These are phyloP conservation scores for Agapanthus africanus DNA, from an alignment of 106 monocot species.

Conservation along the genomic window DNA sequence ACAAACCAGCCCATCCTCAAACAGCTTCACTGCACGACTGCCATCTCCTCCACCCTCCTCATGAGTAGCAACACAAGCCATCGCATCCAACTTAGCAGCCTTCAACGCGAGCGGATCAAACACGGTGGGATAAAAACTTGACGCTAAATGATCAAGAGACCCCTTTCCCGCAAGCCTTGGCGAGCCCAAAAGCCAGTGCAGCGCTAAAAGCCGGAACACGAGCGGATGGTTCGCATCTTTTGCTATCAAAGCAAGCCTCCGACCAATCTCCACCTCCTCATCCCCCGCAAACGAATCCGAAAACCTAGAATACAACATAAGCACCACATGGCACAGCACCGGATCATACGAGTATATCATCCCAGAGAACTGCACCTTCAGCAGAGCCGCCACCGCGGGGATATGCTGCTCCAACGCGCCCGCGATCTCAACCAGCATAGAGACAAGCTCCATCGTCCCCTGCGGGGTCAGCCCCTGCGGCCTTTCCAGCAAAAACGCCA, in stretches of 20 bases:
- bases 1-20: conserved; percentile 73
- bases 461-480: conserved; percentile 56
- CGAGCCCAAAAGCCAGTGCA: conserved; percentile 79
- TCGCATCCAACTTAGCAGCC: conserved; percentile 64
- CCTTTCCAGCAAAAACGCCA: conserved; percentile 63
- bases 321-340: conserved; percentile 65
- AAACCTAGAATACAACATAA: conserved; percentile 65
- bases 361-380: conserved; percentile 97
- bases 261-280: conserved; percentile 41
- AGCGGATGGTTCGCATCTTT: conserved; percentile 55
- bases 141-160: conserved; percentile 20
- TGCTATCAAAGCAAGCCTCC: conserved; percentile 53
- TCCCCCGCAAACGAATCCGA: conserved; percentile 70
- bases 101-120: conserved; percentile 86
- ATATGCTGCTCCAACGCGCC: conserved; percentile 40
- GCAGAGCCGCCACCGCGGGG: conserved; percentile 50
- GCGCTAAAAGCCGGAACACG: conserved; percentile 56
- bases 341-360: conserved; percentile 73
- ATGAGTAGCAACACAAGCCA: conserved; percentile 46
- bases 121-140: conserved; percentile 56
- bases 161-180: conserved; percentile 18
- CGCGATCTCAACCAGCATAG: conserved; percentile 37
- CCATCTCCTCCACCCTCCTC: conserved; percentile 10
- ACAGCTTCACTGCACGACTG: conserved; percentile 25
- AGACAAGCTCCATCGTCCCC: conserved; percentile 50